phyloP scores from a whole-genome alignment of 306 rosid species.

The Dryas alaskensis region DNA sequence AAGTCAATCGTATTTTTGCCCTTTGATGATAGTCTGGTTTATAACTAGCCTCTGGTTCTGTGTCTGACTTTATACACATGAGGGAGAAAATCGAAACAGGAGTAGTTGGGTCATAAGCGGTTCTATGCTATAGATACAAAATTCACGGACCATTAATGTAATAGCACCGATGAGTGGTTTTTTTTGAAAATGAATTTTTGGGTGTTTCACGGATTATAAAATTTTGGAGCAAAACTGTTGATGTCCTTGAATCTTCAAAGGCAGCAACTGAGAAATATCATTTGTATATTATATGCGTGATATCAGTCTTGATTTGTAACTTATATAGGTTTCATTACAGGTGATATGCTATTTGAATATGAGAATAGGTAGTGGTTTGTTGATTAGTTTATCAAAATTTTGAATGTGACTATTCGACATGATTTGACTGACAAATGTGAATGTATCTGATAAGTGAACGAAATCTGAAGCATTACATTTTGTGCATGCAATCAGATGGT shows the following conservation, averaged over 20 bases:
- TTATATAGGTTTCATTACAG: background rate
- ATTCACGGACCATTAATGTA: background rate
- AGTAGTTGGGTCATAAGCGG: conserved; percentile 20
- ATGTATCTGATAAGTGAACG: conserved; percentile 8
- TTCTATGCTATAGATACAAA: conserved; percentile 14
- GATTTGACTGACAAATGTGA: background rate
- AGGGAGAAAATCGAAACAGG: conserved; percentile 16
- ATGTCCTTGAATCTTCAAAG: conserved; percentile 22
- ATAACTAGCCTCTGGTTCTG: conserved; percentile 20
- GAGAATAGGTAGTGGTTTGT: conserved; percentile 11
- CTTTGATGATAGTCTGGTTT: conserved; percentile 38
- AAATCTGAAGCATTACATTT: conserved; percentile 1
- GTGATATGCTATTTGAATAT: conserved; percentile 2
- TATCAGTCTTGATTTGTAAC: conserved; percentile 13
- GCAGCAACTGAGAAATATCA: conserved; percentile 16
- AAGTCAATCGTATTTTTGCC: conserved; percentile 64
- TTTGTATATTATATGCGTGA: background rate
- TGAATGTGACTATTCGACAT: background rate
- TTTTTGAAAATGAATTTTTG: conserved; percentile 17
- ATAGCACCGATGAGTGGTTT: conserved; percentile 19
- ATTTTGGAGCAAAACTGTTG: conserved; percentile 20
- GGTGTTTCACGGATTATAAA: conserved; percentile 17
- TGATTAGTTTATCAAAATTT: conserved; percentile 4
- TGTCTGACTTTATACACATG: conserved; percentile 9
- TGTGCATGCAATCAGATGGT: conserved; percentile 4